A percentile compares a stretch with the other conserved stretches of the same genome.
These are phyloP conservation scores for Mortierella sp. DNA, from an alignment of 371 early-diverging fungal genomes.

Conservation along the genomic window DNA sequence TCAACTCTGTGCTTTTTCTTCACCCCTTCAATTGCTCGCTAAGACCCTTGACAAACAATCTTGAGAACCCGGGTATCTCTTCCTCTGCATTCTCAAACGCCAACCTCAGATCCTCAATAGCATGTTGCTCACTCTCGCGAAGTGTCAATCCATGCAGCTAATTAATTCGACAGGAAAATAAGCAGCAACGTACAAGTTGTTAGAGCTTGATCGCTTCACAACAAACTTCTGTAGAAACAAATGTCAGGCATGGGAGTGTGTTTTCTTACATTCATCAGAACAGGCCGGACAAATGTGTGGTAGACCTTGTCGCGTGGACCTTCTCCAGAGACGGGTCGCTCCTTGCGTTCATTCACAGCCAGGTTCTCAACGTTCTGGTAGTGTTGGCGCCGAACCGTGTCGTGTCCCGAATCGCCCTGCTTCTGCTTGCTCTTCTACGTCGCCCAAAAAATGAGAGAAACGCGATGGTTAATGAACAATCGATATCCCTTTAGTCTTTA, in stretches of 20 bases:
- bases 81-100: conserved; percentile 75
- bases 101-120: conserved; percentile 67
- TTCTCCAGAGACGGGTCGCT: conserved; percentile 33
- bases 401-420: conserved; percentile 34
- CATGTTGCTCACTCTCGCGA: conserved; percentile 67
- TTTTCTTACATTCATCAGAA: conserved; percentile 35
- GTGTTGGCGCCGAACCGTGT: conserved; percentile 39
- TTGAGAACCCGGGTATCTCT: conserved; percentile 73
- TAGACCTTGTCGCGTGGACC: conserved; percentile 46
- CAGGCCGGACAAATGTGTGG: conserved; percentile 50
- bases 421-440: too few relatives aligned
- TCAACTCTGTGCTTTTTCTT: not conserved
- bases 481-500: not conserved
- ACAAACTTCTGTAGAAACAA: not conserved
- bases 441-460: too few relatives aligned
- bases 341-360: conserved; percentile 45
- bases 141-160: conserved; percentile 62
- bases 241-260: not conserved
- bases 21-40: conserved; percentile 47
- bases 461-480: not conserved
- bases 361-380: conserved; percentile 36
- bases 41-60: conserved; percentile 66
- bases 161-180: not conserved
- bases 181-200: not conserved
- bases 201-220: not conserved